phyloP scores from a whole-genome alignment of 768 basidiomycete genomes.

The Trametes punicea region DNA sequence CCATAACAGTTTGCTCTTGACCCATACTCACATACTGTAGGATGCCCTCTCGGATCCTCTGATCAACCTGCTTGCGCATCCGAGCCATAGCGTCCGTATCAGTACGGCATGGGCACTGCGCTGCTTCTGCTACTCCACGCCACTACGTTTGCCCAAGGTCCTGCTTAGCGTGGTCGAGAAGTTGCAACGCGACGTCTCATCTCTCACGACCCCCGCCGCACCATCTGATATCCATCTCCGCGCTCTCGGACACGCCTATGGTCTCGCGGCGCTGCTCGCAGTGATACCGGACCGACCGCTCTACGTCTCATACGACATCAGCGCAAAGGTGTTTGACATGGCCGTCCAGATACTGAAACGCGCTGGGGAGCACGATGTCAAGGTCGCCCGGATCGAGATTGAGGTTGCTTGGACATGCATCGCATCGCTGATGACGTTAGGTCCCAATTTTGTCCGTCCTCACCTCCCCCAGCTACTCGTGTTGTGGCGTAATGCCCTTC shows the following conservation, averaged over 20 bases:
- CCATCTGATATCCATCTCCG: constrained; percentile 68
- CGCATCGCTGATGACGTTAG: constrained; percentile 85
- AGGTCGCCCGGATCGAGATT: constrained; percentile 77
- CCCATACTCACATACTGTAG: constrained; percentile 22
- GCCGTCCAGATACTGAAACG: constrained; percentile 87
- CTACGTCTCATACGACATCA: constrained; percentile 93
- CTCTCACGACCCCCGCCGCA: constrained; percentile 68
- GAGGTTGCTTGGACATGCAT: constrained; percentile 95
- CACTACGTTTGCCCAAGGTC: constrained; percentile 76
- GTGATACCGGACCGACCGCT: constrained; percentile 84
- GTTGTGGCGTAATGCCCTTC: constrained; percentile 95
- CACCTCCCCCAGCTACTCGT: constrained; percentile 93
- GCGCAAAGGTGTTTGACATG: constrained; percentile 86
- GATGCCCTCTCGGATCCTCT: constrained; percentile 86
- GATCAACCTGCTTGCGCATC: constrained; percentile 80
- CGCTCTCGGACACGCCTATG: constrained; percentile 85
- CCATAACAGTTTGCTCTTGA: background rate
- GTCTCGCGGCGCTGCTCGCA: constrained; percentile 82
- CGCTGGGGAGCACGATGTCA: constrained; percentile 87
- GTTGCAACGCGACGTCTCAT: constrained; percentile 76
- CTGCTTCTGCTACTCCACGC: constrained; percentile 88
- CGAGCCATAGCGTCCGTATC: constrained; percentile 82
- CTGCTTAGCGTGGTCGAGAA: constrained; percentile 76
- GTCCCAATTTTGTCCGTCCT: constrained; percentile 88
- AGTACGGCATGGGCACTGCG: constrained; percentile 85